Conservation (phyloP, 129 eudicot genomes). For the Flaveria sonorensis region DNA sequence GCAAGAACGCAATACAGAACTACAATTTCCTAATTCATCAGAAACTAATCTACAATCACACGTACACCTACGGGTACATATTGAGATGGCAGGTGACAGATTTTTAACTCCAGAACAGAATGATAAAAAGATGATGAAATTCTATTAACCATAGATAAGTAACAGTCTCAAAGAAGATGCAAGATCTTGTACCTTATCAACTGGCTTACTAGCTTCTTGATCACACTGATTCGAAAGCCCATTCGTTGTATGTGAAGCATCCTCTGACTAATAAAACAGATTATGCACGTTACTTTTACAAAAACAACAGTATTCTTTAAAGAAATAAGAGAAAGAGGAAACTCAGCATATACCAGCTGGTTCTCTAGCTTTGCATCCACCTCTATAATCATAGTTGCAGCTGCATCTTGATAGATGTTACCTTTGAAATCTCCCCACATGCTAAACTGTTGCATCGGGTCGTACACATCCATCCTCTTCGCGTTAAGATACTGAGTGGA, state of each 20-base stretch:
- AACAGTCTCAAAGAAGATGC: conserved; percentile 23
- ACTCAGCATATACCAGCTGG: conserved; percentile 50
- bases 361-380: conserved; percentile 64
- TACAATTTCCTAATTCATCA: background rate
- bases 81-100: too few species aligned
- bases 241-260: conserved; percentile 70
- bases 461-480: conserved; percentile 82
- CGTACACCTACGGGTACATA: background rate
- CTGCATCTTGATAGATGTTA: conserved; percentile 55
- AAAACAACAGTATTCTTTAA: background rate
- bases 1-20: background rate
- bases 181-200: conserved; percentile 67
- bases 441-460: conserved; percentile 76
- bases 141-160: background rate
- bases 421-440: conserved; percentile 94
- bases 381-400: conserved; percentile 62
- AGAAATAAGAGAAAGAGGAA: background rate
- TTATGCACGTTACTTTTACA: conserved; percentile 11
- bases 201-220: conserved; percentile 77
- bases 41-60: background rate
- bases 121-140: too few species aligned
- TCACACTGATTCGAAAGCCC: conserved; percentile 69
- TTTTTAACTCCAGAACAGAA: too few species aligned
- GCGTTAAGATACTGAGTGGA: conserved; percentile 72
- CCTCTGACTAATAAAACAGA: conserved; percentile 64